phyloP scores from a whole-genome alignment of 495 filamentous ascomycete species.

The Daldinia decipiens region DNA sequence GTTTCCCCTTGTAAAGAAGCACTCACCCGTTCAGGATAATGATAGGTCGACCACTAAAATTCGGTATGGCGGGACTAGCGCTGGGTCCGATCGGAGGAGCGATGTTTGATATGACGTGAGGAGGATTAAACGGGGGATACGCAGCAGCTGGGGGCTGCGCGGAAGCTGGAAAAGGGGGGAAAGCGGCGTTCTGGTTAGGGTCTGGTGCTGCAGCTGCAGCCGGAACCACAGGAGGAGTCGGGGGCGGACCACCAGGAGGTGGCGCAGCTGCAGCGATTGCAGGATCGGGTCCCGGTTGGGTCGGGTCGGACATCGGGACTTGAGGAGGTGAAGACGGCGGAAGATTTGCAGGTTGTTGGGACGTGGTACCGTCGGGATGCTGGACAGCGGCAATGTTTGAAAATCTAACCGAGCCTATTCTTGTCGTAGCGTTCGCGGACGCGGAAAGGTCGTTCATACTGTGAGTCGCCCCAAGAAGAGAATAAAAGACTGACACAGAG shows the following conservation, averaged over 20 bases:
- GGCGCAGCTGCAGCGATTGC: conserved; percentile 1
- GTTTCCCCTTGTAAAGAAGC: background rate
- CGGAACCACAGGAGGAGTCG: conserved; percentile 1
- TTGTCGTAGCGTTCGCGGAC: background rate
- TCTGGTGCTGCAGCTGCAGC: conserved; percentile 17
- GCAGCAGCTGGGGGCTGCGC: background rate
- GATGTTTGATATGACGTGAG: conserved; percentile 14
- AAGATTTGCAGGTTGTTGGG: conserved; percentile 5
- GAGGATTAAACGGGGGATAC: background rate
- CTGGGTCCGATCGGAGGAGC: conserved; percentile 26
- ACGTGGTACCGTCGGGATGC: conserved; percentile 11
- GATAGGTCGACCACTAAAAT: conserved; percentile 6
- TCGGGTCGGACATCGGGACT: background rate
- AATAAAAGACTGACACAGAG: conserved; percentile 1
- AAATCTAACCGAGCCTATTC: conserved; percentile 9
- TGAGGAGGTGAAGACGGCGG: background rate
- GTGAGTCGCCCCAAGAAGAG: background rate
- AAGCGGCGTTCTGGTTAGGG: conserved; percentile 8
- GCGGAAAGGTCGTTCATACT: background rate
- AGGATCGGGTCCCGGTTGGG: background rate
- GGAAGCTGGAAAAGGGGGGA: background rate
- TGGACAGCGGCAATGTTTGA: conserved; percentile 5
- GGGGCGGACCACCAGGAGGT: conserved; percentile 24
- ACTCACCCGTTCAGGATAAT: conserved; percentile 24
- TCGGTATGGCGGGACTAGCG: conserved; percentile 14